Evolutionary conservation across 805 yeast genomes (phyloP).

Genomic region (Wickerhamomyces strasburgensis): DNA sequence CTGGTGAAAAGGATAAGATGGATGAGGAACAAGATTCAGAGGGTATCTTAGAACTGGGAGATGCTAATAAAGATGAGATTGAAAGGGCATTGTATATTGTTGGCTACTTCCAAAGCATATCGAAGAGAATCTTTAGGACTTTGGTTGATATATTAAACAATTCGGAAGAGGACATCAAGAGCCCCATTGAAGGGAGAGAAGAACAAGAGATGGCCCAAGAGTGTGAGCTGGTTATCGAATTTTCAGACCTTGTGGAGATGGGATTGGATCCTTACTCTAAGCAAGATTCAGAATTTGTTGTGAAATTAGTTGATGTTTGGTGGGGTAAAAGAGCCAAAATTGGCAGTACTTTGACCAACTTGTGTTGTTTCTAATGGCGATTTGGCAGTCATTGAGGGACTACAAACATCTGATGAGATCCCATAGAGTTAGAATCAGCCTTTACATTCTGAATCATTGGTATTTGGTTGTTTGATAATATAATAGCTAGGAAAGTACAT

Average conservation of each 20-base stretch:
- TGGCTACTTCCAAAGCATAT: conserved; percentile 49
- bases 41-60: conserved; percentile 22
- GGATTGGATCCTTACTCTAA: conserved; percentile 52
- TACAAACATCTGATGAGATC: too few species aligned
- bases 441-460: too few species aligned
- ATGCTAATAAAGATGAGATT: conserved; percentile 18
- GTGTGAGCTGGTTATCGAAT: conserved; percentile 29
- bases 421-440: too few species aligned
- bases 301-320: conserved; percentile 40
- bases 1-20: conserved; percentile 53
- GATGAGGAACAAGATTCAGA: conserved; percentile 38
- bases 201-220: too few species aligned
- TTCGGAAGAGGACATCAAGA: conserved; percentile 4
- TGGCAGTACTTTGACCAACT: conserved; percentile 30
- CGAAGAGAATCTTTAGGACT: conserved; percentile 37
- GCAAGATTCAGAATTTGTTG: conserved; percentile 41
- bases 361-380: conserved; percentile 29
- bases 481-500: neutral
- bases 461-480: too few species aligned
- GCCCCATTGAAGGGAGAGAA: conserved; percentile 9
- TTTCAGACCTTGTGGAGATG: conserved; percentile 48
- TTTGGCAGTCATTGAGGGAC: neutral
- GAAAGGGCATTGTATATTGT: conserved; percentile 29
- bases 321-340: conserved; percentile 40
- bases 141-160: conserved; percentile 34